Base-by-base conservation (phyloP, 352 stramenopile genomes). In the Poterioochromonas sp. region DNA sequence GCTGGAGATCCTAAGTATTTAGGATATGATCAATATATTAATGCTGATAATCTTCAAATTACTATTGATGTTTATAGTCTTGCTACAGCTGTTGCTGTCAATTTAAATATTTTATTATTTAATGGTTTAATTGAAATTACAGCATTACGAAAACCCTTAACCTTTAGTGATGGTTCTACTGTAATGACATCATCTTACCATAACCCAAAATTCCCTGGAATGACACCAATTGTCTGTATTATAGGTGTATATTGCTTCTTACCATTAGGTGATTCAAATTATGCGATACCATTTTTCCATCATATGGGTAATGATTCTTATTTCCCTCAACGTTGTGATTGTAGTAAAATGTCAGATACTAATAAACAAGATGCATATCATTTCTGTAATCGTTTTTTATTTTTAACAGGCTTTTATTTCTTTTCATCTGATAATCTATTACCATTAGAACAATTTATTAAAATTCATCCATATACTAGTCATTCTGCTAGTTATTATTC, bases 381-480 rank as follows among this genome's bases (percentile, higher is more conserved):
- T 22, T n/a, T 35, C 62, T 43, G 62, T 35, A 70, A 70, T 44
- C 62, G 37, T 20, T 70, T 43, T n/a, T 20, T 43, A 15, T 70
- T 70, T 35, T 43, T 35, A 15, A 44, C 29, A 20, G 62, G 29
- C 37, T 70, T 20, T 35, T 43, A 43, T n/a, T 44, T 43, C 62
- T 44, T n/a, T n/a, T n/a, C n/a, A n/a, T n/a, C n/a, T n/a, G n/a
- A n/a, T n/a, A n/a, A n/a, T n/a, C n/a, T n/a, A n/a, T n/a, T n/a
- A n/a, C n/a, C n/a, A n/a, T n/a, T n/a, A n/a, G n/a, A n/a, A n/a
- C n/a, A n/a, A n/a, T n/a, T n/a, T n/a, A n/a, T n/a, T n/a, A n/a
- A n/a, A n/a, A n/a, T n/a, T n/a, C n/a, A n/a, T n/a, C n/a, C n/a
- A n/a, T n/a, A n/a, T n/a, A n/a, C n/a, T n/a, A n/a, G n/a, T n/a